These are phyloP conservation scores for Paecilomyces sp. DNA, from an alignment of 2,329 filamentous ascomycete genomes.

Conservation along the genomic window DNA sequence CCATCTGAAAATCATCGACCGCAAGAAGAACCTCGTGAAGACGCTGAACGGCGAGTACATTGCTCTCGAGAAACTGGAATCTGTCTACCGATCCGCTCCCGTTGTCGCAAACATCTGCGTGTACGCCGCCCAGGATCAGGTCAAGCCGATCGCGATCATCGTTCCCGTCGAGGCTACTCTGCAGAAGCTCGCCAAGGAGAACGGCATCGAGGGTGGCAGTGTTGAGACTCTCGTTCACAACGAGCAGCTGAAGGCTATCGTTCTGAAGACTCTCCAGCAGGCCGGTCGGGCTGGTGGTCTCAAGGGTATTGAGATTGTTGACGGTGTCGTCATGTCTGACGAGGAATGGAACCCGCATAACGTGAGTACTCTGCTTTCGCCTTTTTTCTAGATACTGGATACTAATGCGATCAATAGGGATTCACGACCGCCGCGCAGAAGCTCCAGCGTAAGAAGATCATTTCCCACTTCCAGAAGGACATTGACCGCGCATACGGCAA, in stretches of 20 bases:
- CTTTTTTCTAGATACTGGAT: neutral
- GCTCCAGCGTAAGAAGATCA: conserved; percentile 62
- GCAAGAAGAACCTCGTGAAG: conserved; percentile 98
- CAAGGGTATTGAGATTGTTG: conserved; percentile 35
- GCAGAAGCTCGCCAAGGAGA: conserved; percentile 48
- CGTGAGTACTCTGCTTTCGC: conserved; percentile 17
- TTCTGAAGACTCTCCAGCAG: conserved; percentile 34
- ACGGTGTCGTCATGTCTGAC: conserved; percentile 37
- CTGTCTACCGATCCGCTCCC: conserved; percentile 74
- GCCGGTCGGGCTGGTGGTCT: conserved; percentile 29
- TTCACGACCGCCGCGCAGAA: conserved; percentile 66
- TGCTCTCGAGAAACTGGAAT: conserved; percentile 90
- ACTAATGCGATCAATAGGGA: conserved; percentile 39
- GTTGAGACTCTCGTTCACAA: conserved; percentile 60
- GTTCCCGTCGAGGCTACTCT: conserved; percentile 51
- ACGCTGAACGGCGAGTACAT: conserved; percentile 94
- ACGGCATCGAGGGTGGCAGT: conserved; percentile 56
- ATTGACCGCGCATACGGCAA: conserved; percentile 55
- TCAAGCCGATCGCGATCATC: conserved; percentile 78
- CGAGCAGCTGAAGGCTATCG: conserved; percentile 32
- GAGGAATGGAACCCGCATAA: conserved; percentile 40
- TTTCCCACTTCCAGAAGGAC: conserved; percentile 54
- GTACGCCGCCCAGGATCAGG: conserved; percentile 67
- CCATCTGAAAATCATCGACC: conserved; percentile 81
- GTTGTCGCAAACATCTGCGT: conserved; percentile 82